Conservation (phyloP, 1,284 basidiomycete species). For the Tetrapyrgos nigripes region DNA sequence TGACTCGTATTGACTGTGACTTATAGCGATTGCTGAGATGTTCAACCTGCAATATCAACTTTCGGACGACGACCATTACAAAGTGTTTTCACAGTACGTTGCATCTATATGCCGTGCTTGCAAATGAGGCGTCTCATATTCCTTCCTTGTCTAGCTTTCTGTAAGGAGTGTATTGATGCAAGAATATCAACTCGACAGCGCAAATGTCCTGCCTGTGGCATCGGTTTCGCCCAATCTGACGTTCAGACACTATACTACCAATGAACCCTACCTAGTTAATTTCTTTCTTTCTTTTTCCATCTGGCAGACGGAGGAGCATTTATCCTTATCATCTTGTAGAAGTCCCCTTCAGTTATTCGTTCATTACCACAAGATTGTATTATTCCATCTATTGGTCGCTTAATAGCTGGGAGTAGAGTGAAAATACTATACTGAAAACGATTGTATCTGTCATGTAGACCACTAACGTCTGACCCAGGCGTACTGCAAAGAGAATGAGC, state of each 20-base stretch:
- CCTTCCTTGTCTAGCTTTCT: constrained; percentile 75
- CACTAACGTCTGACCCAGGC: constrained; percentile 94
- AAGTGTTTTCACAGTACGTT: constrained; percentile 95
- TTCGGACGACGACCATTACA: constrained; percentile 88
- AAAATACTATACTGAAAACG: neutral
- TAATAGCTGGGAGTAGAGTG: constrained; percentile 5
- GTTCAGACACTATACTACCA: constrained; percentile 89
- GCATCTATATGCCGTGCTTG: neutral
- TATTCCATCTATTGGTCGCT: constrained; percentile 17
- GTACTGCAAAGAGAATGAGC: constrained; percentile 55
- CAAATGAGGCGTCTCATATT: no score
- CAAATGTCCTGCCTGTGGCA: constrained; percentile 93
- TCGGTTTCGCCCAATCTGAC: constrained; percentile 87
- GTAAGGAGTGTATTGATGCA: constrained; percentile 87
- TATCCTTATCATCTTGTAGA: constrained; percentile 18
- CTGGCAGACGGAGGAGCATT: constrained; percentile 1
- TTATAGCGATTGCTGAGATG: constrained; percentile 87
- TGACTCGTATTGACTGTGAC: neutral
- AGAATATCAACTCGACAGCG: constrained; percentile 92
- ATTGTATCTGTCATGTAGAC: neutral
- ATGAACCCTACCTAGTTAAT: constrained; percentile 38
- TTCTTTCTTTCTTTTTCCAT: constrained; percentile 6
- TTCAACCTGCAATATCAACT: constrained; percentile 86
- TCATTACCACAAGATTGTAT: constrained; percentile 6
- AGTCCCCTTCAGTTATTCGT: constrained; percentile 6